These are phyloP conservation scores for Neurospora sp. DNA, from an alignment of 2,329 filamentous ascomycete genomes.

Conservation along the genomic window DNA sequence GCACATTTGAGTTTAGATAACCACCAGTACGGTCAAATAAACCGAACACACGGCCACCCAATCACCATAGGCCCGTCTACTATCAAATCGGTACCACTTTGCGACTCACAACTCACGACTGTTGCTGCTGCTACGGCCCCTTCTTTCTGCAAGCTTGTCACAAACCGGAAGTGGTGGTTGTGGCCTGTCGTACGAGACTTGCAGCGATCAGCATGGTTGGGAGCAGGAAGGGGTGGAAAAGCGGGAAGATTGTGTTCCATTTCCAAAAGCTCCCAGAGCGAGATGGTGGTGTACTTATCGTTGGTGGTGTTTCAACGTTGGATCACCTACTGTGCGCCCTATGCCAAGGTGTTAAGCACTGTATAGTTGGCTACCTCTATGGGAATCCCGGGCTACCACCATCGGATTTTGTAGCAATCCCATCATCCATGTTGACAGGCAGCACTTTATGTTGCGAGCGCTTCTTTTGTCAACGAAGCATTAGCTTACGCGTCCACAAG, in stretches of 20 bases:
- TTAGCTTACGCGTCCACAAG: background rate
- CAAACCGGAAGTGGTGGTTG: background rate
- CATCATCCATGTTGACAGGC: background rate
- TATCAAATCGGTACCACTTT: background rate
- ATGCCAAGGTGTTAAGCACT: background rate
- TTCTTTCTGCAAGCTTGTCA: background rate
- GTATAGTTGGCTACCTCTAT: background rate
- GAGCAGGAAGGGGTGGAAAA: background rate
- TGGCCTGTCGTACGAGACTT: slow-evolving; percentile 6
- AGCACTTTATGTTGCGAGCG: background rate
- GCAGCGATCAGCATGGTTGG: slow-evolving; percentile 8
- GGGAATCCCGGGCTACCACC: background rate
- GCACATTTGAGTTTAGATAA: too few relatives aligned
- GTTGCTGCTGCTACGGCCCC: background rate
- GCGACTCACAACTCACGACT: background rate
- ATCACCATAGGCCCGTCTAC: too few relatives aligned
- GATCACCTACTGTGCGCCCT: background rate
- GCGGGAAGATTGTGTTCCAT: background rate
- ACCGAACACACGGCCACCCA: too few relatives aligned
- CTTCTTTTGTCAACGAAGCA: background rate
- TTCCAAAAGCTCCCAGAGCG: background rate
- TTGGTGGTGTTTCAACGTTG: background rate
- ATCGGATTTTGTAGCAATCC: background rate
- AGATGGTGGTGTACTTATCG: background rate
- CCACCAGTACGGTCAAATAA: too few relatives aligned